Base-by-base conservation (phyloP, 345 rosid species). In the Gossypium bickii region DNA sequence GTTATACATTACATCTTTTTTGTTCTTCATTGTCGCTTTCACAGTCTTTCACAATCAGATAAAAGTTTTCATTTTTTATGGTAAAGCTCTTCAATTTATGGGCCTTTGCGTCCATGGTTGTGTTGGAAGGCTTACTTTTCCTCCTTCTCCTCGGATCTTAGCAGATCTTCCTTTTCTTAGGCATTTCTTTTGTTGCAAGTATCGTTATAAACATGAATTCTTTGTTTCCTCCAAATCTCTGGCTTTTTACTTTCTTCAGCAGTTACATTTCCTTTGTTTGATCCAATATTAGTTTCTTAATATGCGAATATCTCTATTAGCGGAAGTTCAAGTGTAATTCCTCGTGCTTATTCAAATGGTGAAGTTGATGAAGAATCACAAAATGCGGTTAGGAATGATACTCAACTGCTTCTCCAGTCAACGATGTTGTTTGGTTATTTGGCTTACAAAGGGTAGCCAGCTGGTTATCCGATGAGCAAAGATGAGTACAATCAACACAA, bases 81-180 rank as follows among this genome's bases (percentile, higher is more conserved):
- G 55, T 67, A 45, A 67, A 45, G 55, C 49, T 22, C 55, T 22
- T 65, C 29, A 65, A 67, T 45, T 45, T 12, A 2, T 45, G 55
- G 71, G 12, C 24, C 55, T 12, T 2, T 4, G 16, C 24, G 38
- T 45, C 13, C 10, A 67, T 45, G 71, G 55, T 22, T 67, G 71
- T 53, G 55, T 67, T 25, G 71, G 71, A 45, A 45, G 71, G 71
- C 71, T 67, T 67, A 38, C 55, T 20, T 67, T 67, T 34, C 71
- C 55, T 22, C 70, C 70, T 18, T 18, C 70, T 18, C 70, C 71
- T 45, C 18, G 55, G 12, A 22, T 7, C n/a, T 66, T 67, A 67
- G 55, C 38, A 12, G 71, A 45, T 67, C 41, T 34, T 34, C 71
- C 71, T 67, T 55, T 34, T 45, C 18, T 4, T 45, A 6, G 38